Conservation (phyloP, 805 yeast genomes). For the Candida ascalaphidarum region DNA sequence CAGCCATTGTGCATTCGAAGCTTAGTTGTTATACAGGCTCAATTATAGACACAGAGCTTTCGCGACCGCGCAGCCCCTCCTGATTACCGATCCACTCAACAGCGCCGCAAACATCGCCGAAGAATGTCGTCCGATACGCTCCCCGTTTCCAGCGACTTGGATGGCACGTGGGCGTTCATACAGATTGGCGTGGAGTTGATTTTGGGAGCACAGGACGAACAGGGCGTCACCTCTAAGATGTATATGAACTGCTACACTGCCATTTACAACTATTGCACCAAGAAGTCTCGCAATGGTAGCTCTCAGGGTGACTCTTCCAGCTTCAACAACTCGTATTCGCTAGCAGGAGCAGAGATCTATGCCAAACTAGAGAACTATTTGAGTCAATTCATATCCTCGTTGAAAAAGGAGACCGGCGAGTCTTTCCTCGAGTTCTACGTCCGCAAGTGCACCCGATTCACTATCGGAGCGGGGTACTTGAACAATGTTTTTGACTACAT, state of each 20-base stretch:
- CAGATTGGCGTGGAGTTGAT: constrained; percentile 70
- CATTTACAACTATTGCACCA: constrained; percentile 86
- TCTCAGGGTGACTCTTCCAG: constrained; percentile 9
- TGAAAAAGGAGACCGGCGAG: constrained; percentile 47
- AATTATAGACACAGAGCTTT: too few species aligned
- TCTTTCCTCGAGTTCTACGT: constrained; percentile 77
- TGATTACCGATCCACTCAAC: too few species aligned
- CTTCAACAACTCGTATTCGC: constrained; percentile 32
- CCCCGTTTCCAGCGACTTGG: constrained; percentile 53
- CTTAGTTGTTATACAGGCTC: too few species aligned
- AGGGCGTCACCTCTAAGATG: constrained; percentile 58
- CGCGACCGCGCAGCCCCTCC: too few species aligned
- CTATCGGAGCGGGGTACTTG: constrained; percentile 85
- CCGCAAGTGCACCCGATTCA: constrained; percentile 78
- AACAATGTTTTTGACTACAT: constrained; percentile 92
- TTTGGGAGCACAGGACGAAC: constrained; percentile 59
- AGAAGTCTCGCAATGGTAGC: constrained; percentile 45
- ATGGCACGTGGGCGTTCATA: constrained; percentile 69
- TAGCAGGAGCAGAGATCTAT: constrained; percentile 90
- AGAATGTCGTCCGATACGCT: too few species aligned
- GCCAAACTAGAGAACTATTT: constrained; percentile 61
- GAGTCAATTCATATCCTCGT: constrained; percentile 43
- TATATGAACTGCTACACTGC: constrained; percentile 90
- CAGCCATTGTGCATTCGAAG: too few species aligned
- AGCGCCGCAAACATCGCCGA: too few species aligned